Evolutionary conservation across 2,329 filamentous ascomycete genomes (phyloP), one percentile per base, ranked within the genome.

Genomic region (Microthyrium microscopicum): DNA sequence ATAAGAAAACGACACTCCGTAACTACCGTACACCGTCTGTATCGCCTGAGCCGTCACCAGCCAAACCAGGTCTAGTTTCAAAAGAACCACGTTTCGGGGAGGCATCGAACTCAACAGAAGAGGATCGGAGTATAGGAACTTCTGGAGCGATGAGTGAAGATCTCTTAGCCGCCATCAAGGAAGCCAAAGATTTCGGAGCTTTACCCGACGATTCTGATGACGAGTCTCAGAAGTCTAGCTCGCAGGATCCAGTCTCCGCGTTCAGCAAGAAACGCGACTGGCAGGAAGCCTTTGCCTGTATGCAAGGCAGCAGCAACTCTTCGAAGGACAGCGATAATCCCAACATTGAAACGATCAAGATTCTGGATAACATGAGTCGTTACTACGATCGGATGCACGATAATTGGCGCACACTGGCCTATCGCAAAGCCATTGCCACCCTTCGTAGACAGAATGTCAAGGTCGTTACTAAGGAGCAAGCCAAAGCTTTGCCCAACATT

Each of bases 311-410:
- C 36, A 62, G 62, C 32, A 56, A 56, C 4, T 49, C 46, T 18
- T 50, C 52, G 5, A 49, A 55, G 11, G 46, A 54, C 1, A 49
- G 57, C 9, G n/a, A n/a, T n/a, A 81, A 78, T 42, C 80, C 82
- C 0, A 95, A 94, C 48, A 58, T 61, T 2, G 60, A 67, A 9
- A 91, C 80, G 0, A 84, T 93, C 32, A 67, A 77, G 29, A 61
- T 89, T 2, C 60, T 94, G 4, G 70, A 83, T 44, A 64, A 78
- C 42, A 84, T 94, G 80, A 66, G 70, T 26, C 67, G 75, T 34
- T 77, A 87, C 51, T 92, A 93, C 50, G 68, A 67, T 4, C 65
- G 74, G 5, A 70, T 69, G n/a, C 66, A 73, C 25, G 84, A 94
- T 46, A 66, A 72, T 22, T 94, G 81, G 79, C 72, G 83, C 3